Base-by-base conservation (phyloP, 163 green algal species). In the Picocystis sp. region DNA sequence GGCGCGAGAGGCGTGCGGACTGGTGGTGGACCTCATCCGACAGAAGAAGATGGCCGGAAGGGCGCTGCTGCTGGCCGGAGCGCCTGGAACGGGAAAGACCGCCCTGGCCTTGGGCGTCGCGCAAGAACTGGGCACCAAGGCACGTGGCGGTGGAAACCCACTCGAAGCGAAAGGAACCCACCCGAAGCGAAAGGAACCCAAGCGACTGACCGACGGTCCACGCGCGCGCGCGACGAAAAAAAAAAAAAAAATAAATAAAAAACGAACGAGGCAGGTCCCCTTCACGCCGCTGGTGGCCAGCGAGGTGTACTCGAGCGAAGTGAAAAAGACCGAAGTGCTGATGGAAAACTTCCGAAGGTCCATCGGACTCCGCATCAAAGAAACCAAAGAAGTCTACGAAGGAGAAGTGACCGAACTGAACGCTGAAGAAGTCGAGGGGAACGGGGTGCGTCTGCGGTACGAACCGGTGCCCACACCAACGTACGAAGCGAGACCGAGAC, bases 371-470 rank as follows among this genome's bases (percentile, higher is more conserved):
- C 76, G 91, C 29, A 96, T 99, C 65, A 94, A 94, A 64, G 91
- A 99, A 70, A 94, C 89, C 55, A 99, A 99, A 69, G 91, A 99
- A 74, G 91, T 99, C 45, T 99, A 98, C 61, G 91, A 99, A 70
- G 70, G 67, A 25, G 69, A 24, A 29, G 17, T 58, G 22, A 35
- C 11, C 29, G 13, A 66, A n/a, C 8, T 17, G 21, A 19, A 43
- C 15, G 46, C n/a, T 6, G 53, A 61, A 23, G 45, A 50, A 50
- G 9, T 24, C 21, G 44, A 50, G 6, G 44, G 6, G 6, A 50
- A 33, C 29, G 29, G 29, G 17, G 17, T 19, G 17, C 17, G 17
- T 19, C 0, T n/a, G n/a, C n/a, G n/a, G n/a, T n/a, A 19, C 17
- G 17, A 19, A 19, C 17, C 17, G 17, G 17, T 19, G 17, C 17